Evolutionary conservation across 768 basidiomycete genomes (phyloP).

Genomic region (Gautieria morchelliformis): DNA sequence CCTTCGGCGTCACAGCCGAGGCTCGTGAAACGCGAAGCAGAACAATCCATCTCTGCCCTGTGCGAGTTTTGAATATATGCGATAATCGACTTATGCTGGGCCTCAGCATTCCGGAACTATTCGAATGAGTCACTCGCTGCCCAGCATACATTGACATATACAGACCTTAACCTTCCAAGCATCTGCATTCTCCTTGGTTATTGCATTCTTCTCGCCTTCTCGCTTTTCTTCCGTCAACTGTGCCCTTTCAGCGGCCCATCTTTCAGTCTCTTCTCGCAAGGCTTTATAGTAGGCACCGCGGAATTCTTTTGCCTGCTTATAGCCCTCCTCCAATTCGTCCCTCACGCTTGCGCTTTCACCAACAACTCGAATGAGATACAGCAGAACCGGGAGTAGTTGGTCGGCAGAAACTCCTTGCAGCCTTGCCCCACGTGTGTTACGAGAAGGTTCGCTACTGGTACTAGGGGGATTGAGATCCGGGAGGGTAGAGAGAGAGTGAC

Average conservation of each 20-base stretch:
- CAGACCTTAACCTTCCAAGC: slow-evolving; percentile 13
- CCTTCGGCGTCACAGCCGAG: slow-evolving; percentile 66
- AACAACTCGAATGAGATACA: slow-evolving; percentile 45
- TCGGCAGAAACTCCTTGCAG: slow-evolving; percentile 34
- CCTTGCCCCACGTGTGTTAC: not conserved
- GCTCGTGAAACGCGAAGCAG: slow-evolving; percentile 43
- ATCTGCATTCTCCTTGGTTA: slow-evolving; percentile 4
- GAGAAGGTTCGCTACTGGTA: not conserved
- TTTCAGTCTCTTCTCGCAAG: slow-evolving; percentile 45
- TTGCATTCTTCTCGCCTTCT: slow-evolving; percentile 18
- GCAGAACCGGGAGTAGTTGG: slow-evolving; percentile 50
- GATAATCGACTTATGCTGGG: slow-evolving; percentile 40
- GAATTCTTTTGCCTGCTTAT: slow-evolving; percentile 45
- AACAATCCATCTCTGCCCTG: slow-evolving; percentile 37
- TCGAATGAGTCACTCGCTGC: not conserved
- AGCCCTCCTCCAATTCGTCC: slow-evolving; percentile 52
- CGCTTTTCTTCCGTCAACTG: slow-evolving; percentile 21
- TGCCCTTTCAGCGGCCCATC: slow-evolving; percentile 35
- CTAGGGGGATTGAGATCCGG: not conserved
- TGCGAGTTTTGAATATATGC: slow-evolving; percentile 36
- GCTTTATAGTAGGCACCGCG: slow-evolving; percentile 43
- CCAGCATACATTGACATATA: not conserved
- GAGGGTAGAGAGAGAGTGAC: not conserved
- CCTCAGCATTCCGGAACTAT: slow-evolving; percentile 13
- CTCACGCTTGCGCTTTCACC: slow-evolving; percentile 39